phyloP scores from a whole-genome alignment of 176 grass and related monocot genomes.

The Hsuehochloa calcarea region DNA sequence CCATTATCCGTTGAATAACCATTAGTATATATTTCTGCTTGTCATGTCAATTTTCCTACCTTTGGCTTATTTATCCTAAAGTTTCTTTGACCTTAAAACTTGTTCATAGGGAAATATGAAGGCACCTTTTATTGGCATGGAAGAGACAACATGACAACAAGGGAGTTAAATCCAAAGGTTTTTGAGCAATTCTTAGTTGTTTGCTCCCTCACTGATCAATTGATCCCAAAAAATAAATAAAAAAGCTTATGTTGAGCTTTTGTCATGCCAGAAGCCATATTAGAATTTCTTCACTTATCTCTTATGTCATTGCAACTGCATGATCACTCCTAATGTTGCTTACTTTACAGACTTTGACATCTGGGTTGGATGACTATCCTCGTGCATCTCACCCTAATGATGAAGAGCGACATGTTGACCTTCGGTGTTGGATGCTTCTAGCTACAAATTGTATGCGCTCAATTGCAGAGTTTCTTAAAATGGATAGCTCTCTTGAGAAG shows the following conservation, averaged over 20 bases:
- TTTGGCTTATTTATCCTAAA: constrained; percentile 13
- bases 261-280: background rate
- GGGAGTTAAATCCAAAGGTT: constrained; percentile 94
- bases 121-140: constrained; percentile 99
- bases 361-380: constrained; percentile 95
- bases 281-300: constrained; percentile 17
- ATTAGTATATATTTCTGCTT: constrained; percentile 24
- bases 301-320: constrained; percentile 5
- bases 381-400: constrained; percentile 94
- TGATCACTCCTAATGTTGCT: constrained; percentile 16
- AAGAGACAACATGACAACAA: constrained; percentile 78
- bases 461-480: constrained; percentile 67
- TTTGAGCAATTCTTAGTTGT: constrained; percentile 26
- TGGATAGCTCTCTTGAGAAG: constrained; percentile 60
- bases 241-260: constrained; percentile 11
- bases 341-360: constrained; percentile 81
- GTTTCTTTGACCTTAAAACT: background rate
- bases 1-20: background rate
- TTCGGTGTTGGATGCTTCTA: constrained; percentile 96
- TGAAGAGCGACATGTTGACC: constrained; percentile 86
- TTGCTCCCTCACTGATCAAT: constrained; percentile 14
- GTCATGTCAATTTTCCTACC: background rate
- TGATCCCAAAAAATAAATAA: background rate
- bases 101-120: constrained; percentile 61
- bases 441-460: constrained; percentile 88